phyloP scores from a whole-genome alignment of 75 land plant species.

The Picea glauca region DNA sequence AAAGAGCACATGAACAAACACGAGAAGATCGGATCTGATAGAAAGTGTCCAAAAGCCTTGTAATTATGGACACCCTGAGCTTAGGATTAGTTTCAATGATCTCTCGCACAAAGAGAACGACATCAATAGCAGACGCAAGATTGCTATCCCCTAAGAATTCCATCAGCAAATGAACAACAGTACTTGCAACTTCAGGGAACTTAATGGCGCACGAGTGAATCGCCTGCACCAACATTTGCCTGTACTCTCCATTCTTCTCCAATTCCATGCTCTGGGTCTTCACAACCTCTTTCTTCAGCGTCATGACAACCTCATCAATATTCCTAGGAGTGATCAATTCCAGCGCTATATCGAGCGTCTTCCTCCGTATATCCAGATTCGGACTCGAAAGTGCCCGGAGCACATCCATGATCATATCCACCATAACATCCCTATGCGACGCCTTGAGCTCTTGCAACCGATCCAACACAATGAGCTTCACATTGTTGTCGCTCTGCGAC shows the following conservation, averaged over 20 bases:
- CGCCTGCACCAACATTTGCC: conserved; percentile 92
- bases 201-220: conserved; percentile 87
- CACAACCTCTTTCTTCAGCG: conserved; percentile 84
- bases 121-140: conserved; percentile 82
- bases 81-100: conserved; percentile 90
- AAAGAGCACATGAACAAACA: conserved; percentile 87
- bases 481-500: conserved; percentile 94
- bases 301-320: conserved; percentile 78
- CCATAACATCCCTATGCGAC: conserved; percentile 78
- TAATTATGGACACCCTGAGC: conserved; percentile 76
- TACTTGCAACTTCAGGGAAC: conserved; percentile 92
- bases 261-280: conserved; percentile 86
- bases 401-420: conserved; percentile 93
- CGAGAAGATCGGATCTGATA: conserved; percentile 83
- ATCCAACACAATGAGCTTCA: conserved; percentile 89
- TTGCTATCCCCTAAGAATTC: conserved; percentile 87
- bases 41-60: conserved; percentile 76
- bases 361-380: conserved; percentile 77
- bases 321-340: conserved; percentile 84
- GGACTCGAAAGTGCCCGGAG: conserved; percentile 83
- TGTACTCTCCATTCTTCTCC: conserved; percentile 90
- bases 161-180: conserved; percentile 92
- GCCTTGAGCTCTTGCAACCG: conserved; percentile 76
- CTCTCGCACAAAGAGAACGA: conserved; percentile 80
- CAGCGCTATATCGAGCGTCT: conserved; percentile 76